Evolutionary conservation across 768 basidiomycete species (phyloP), one percentile per base, ranked within the genome.

Genomic region (Xerocomellus amylosporus): DNA sequence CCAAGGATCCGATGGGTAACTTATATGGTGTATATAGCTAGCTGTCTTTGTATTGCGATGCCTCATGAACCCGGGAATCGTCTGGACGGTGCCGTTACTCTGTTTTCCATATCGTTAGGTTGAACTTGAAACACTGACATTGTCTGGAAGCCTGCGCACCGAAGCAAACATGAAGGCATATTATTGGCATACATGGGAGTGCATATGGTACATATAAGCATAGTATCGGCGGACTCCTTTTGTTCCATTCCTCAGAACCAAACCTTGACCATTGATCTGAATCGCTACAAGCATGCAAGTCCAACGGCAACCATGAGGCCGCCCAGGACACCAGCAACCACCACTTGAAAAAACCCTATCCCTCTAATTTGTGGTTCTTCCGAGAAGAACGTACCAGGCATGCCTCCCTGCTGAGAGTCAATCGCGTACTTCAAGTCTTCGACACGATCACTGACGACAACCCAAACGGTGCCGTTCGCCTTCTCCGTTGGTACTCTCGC

Each of bases 371-470:
- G 58, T 8, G 51, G 46, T 43, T 59, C 58, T 10, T 69, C 63
- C 6, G 40, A 45, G 47, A 70, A 62, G 33, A 71, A 54, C 30
- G 58, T 61, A 9, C 71, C 71, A 20, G 71, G 70, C 71, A 71
- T 71, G 4, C 64, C 61, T 8, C 56, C 58, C 44, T 63, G 69
- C 45, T 71, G 70, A 33, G 65, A 67, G 53, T 71, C 65, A 34
- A 71, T 51, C 14, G 70, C 70, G 19, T 71, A 70, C 49, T 59
- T 63, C 49, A 71, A 56, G 48, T 72, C 69, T 55, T 71, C 71
- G n/a, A 65, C 39, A 17, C 61, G 50, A 49, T 72, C 69, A 26
- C 70, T 70, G 49, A 71, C 58, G 41, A 71, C 49, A 41, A 71
- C 67, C 70, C 70, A 71, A 14, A 63, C 65, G 4, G 71, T 71